Conservation (phyloP, 495 filamentous ascomycete genomes). For the Baudoinia panamericana region DNA sequence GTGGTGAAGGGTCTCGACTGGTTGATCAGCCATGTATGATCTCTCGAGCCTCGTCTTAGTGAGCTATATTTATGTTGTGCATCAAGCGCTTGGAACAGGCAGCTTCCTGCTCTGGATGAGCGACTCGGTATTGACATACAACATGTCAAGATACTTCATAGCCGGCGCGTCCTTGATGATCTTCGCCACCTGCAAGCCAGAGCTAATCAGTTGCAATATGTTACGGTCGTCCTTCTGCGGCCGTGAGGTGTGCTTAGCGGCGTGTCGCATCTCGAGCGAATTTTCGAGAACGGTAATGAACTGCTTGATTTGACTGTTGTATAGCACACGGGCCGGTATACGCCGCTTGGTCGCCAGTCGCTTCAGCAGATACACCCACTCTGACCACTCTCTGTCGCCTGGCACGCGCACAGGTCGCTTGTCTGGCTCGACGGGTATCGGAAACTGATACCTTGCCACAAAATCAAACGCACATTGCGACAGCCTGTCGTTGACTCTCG, state of each 20-base stretch:
- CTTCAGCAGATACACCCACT: conserved; percentile 83
- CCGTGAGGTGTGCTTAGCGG: conserved; percentile 67
- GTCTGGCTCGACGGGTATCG: conserved; percentile 65
- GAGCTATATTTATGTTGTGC: not conserved
- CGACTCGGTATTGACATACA: conserved; percentile 59
- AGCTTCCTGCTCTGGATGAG: conserved; percentile 52
- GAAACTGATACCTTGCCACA: conserved; percentile 79
- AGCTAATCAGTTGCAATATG: conserved; percentile 73
- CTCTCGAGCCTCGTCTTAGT: not conserved
- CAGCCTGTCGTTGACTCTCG: conserved; percentile 66
- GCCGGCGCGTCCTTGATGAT: conserved; percentile 69
- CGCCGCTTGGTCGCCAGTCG: conserved; percentile 71
- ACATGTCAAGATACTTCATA: conserved; percentile 64
- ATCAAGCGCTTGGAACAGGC: not conserved
- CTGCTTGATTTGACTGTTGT: conserved; percentile 63
- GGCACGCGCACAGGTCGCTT: conserved; percentile 68
- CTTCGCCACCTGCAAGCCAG: conserved; percentile 74
- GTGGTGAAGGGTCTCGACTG: conserved; percentile 10
- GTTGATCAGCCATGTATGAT: conserved; percentile 8
- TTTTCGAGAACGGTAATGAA: conserved; percentile 24
- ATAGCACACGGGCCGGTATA: conserved; percentile 68
- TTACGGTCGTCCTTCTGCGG: conserved; percentile 83
- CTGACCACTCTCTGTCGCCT: conserved; percentile 77
- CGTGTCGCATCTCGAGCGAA: conserved; percentile 41
- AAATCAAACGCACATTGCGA: conserved; percentile 81